Percentiles rank a stretch among this genome's conserved stretches.
Conservation (phyloP, 352 stramenopile genomes). For the Phytophthora europaea region DNA sequence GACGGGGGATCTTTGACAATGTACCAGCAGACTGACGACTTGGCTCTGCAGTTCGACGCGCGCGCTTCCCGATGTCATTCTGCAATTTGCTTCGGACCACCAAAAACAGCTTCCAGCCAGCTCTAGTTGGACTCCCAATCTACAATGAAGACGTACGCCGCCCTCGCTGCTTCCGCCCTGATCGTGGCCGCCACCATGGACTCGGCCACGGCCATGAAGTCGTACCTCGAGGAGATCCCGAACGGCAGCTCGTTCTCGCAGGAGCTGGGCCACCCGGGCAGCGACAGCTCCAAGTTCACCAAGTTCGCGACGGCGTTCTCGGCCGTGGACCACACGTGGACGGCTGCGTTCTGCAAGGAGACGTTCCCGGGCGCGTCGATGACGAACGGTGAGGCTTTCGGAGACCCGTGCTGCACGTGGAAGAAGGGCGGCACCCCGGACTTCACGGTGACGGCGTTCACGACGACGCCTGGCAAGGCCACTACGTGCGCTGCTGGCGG, state of each 20-base stretch:
- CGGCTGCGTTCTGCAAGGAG: slow-evolving; percentile 28
- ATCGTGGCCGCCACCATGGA: slow-evolving; percentile 31
- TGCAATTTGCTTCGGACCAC: slow-evolving; percentile 29
- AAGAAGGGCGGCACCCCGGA: slow-evolving; percentile 44
- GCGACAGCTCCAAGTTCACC: slow-evolving; percentile 44
- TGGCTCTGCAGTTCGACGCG: slow-evolving; percentile 16
- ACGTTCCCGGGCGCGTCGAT: slow-evolving; percentile 39
- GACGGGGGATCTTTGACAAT: slow-evolving; percentile 12
- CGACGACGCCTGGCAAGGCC: slow-evolving; percentile 26
- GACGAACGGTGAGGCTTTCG: slow-evolving; percentile 57
- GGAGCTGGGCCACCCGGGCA: slow-evolving; percentile 44
- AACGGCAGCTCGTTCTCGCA: slow-evolving; percentile 55
- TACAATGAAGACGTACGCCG: slow-evolving; percentile 32
- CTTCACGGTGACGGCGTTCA: slow-evolving; percentile 49
- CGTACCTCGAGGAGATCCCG: slow-evolving; percentile 48
- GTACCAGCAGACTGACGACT: slow-evolving; percentile 24
- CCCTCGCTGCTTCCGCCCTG: slow-evolving; percentile 33
- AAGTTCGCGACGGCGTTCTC: slow-evolving; percentile 50
- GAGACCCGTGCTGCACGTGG: slow-evolving; percentile 68
- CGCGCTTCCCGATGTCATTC: slow-evolving; percentile 15
- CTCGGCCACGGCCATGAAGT: slow-evolving; percentile 26
- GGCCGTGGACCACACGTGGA: slow-evolving; percentile 38
- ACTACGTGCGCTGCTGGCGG: slow-evolving; percentile 31
- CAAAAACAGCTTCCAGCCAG: slow-evolving; percentile 17
- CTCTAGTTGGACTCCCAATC: slow-evolving; percentile 13